A percentile compares a stretch with the other conserved stretches of the same genome.
Conservation (phyloP, 208 protist species). For the Herpetomonas tarakana region DNA sequence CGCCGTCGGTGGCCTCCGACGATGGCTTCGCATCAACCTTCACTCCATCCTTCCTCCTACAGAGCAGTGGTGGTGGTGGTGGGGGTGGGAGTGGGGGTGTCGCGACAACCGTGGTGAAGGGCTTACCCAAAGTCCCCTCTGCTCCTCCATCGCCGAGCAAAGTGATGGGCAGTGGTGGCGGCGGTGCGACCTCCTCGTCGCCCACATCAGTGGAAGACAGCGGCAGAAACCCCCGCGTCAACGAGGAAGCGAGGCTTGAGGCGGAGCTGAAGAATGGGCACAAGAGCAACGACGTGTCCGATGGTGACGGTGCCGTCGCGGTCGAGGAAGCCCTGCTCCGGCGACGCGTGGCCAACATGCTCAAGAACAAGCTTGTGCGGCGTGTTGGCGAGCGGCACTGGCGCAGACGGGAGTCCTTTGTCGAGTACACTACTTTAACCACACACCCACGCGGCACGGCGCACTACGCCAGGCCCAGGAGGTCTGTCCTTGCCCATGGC, state of each 20-base stretch:
- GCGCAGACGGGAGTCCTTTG: neutral
- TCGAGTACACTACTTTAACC: neutral
- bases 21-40: neutral
- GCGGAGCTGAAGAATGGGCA: neutral
- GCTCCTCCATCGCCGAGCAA: neutral
- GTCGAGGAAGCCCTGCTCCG: neutral
- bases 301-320: neutral
- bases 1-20: conserved; percentile 5
- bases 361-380: neutral
- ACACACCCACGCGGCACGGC: too few relatives aligned
- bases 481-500: too few relatives aligned
- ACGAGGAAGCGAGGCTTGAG: neutral
- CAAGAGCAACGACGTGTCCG: neutral
- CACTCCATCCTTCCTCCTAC: neutral
- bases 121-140: too few relatives aligned
- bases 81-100: too few relatives aligned
- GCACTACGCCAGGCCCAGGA: too few relatives aligned
- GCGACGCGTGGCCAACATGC: neutral
- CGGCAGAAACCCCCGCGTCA: too few relatives aligned
- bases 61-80: too few relatives aligned
- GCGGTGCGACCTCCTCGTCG: too few relatives aligned
- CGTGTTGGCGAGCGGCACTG: neutral
- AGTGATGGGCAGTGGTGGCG: too few relatives aligned
- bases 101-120: too few relatives aligned
- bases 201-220: too few relatives aligned